Evolutionary conservation across 176 grass and related monocot species (phyloP).

Genomic region (Triticum dicoccoides): DNA sequence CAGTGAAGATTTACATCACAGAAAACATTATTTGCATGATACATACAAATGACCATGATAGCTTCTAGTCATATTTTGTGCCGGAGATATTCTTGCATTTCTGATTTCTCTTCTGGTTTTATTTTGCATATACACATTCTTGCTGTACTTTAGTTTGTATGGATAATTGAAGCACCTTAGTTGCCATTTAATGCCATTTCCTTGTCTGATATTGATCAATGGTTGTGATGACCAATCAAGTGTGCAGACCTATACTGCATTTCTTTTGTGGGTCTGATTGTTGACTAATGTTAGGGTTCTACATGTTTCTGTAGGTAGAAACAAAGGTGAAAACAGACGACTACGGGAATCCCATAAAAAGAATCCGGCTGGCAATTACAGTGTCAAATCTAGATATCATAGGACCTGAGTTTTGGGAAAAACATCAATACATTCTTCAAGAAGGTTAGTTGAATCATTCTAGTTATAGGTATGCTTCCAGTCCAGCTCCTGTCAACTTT

Average conservation of each 20-base stretch:
- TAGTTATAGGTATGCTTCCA: conserved; percentile 15
- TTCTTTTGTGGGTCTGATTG: background rate
- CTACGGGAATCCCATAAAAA: conserved; percentile 27
- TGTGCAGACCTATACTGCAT: background rate
- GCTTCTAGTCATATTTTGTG: background rate
- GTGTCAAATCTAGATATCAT: conserved; percentile 42
- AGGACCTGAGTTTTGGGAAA: conserved; percentile 46
- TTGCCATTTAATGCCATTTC: background rate
- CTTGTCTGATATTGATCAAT: background rate
- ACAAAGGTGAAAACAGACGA: conserved; percentile 35
- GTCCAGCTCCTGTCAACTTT: conserved; percentile 11
- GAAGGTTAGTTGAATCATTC: conserved; percentile 45
- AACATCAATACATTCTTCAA: conserved; percentile 53
- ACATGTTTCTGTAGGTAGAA: conserved; percentile 36
- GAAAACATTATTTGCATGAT: background rate
- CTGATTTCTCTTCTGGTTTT: background rate
- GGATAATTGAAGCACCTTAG: conserved; percentile 1
- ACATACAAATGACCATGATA: background rate
- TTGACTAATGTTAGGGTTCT: background rate
- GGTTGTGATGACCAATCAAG: background rate
- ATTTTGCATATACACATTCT: background rate
- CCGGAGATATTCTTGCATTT: conserved; percentile 1
- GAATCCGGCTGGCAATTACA: conserved; percentile 23
- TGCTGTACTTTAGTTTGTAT: background rate
- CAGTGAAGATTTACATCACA: background rate